phyloP scores from a whole-genome alignment of 768 basidiomycete genomes.

The Epithele typhae region DNA sequence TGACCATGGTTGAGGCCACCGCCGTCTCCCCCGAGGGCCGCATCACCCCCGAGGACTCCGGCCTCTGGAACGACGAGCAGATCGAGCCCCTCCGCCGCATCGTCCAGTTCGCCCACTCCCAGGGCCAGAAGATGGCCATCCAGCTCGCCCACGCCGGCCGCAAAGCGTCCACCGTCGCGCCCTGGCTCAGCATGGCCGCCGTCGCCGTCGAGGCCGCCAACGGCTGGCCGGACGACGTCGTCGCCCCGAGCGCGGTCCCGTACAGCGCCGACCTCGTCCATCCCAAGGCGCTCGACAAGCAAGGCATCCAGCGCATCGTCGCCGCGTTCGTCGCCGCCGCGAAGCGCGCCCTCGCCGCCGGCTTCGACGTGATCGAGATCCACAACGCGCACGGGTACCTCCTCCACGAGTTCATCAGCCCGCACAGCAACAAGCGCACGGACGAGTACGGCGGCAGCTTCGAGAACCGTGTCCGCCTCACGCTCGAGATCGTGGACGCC shows the following conservation, averaged over 20 bases:
- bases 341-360: constrained; percentile 29
- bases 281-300: constrained; percentile 33
- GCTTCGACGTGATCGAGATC: constrained; percentile 26
- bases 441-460: constrained; percentile 45
- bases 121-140: constrained; percentile 62
- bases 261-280: constrained; percentile 29
- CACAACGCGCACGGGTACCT: constrained; percentile 21
- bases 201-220: constrained; percentile 32
- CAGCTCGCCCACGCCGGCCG: constrained; percentile 75
- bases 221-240: constrained; percentile 28
- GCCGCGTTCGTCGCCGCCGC: constrained; percentile 30
- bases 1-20: constrained; percentile 61
- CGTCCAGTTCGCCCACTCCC: constrained; percentile 65
- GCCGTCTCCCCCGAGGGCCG: constrained; percentile 53
- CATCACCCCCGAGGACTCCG: constrained; percentile 56
- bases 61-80: constrained; percentile 61
- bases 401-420: constrained; percentile 34
- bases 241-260: constrained; percentile 33
- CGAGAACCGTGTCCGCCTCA: constrained; percentile 41
- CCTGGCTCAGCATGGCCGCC: constrained; percentile 50
- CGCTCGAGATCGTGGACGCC: constrained; percentile 24
- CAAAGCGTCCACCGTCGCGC: constrained; percentile 58
- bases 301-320: constrained; percentile 35
- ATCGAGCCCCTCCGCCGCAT: constrained; percentile 41
- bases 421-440: constrained; percentile 35